A percentile compares a stretch with the other conserved stretches of the same genome.
phyloP scores from a whole-genome alignment of 441 rosid genomes.

The Euphorbia neoarborescens region DNA sequence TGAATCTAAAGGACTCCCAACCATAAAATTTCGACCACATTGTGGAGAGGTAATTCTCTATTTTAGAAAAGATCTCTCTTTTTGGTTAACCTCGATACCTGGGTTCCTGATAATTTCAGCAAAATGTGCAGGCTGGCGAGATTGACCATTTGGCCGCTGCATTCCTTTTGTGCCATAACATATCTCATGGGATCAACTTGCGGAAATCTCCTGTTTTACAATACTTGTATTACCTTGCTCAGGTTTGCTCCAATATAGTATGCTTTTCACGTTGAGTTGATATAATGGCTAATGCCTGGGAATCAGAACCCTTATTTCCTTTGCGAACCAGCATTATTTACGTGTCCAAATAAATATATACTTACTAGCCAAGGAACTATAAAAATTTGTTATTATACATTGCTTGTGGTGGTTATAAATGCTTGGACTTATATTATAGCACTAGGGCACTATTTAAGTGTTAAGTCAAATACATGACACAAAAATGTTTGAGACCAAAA shows the following conservation, averaged over 20 bases:
- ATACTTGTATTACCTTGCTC: slow-evolving; percentile 63
- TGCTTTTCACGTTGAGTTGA: slow-evolving; percentile 9
- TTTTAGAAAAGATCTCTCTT: slow-evolving; percentile 4
- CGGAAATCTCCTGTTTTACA: slow-evolving; percentile 71
- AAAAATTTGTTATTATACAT: background rate
- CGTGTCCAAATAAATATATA: background rate
- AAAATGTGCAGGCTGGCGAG: slow-evolving; percentile 55
- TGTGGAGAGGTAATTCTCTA: slow-evolving; percentile 54
- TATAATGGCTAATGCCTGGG: slow-evolving; percentile 10
- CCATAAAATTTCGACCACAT: slow-evolving; percentile 66
- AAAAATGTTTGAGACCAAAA: background rate
- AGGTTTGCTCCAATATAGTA: slow-evolving; percentile 34
- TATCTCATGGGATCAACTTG: slow-evolving; percentile 67
- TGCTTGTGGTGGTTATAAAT: background rate
- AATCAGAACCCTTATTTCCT: background rate
- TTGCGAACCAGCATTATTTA: background rate
- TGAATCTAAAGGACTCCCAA: slow-evolving; percentile 62
- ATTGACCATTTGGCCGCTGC: slow-evolving; percentile 72
- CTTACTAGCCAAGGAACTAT: background rate
- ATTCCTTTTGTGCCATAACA: slow-evolving; percentile 53
- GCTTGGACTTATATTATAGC: background rate
- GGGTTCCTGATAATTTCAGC: slow-evolving; percentile 16
- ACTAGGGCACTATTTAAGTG: background rate
- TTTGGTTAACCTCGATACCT: background rate
- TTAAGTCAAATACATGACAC: background rate